Conservation (phyloP, 1,139 yeast genomes). For the Suhomyces maxii region DNA sequence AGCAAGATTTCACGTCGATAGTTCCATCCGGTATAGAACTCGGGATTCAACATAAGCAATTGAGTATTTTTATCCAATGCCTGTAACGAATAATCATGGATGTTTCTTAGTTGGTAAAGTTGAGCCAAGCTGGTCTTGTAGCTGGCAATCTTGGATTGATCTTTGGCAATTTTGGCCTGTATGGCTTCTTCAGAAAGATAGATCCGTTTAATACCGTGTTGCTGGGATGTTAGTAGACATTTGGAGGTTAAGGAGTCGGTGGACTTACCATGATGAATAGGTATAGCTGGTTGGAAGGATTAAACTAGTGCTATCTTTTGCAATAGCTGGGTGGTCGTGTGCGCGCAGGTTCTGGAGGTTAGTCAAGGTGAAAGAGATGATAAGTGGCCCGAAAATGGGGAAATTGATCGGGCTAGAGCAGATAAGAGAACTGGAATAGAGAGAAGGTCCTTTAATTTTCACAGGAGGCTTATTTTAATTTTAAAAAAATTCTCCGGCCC, state of each 20-base stretch:
- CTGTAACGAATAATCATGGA: conserved; percentile 32
- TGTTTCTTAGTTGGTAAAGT: conserved; percentile 41
- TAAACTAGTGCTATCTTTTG: not conserved
- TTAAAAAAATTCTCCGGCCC: too few relatives aligned
- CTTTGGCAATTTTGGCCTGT: conserved; percentile 54
- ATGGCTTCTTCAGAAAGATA: conserved; percentile 58
- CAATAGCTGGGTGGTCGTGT: not conserved
- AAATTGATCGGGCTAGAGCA: too few relatives aligned
- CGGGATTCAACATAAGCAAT: conserved; percentile 72
- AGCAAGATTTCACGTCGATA: conserved; percentile 71
- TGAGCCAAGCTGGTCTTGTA: conserved; percentile 50
- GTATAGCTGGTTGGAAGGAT: not conserved
- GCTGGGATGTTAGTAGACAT: conserved; percentile 19
- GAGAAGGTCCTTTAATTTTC: too few relatives aligned
- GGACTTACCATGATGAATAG: conserved; percentile 2
- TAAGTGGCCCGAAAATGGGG: too few relatives aligned
- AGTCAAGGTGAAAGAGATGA: too few relatives aligned
- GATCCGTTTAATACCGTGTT: conserved; percentile 75
- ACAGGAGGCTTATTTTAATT: too few relatives aligned
- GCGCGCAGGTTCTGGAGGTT: too few relatives aligned
- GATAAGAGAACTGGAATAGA: too few relatives aligned
- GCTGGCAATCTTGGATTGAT: conserved; percentile 49
- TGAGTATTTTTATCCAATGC: conserved; percentile 51
- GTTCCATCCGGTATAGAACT: conserved; percentile 89
- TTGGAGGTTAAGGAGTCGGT: too few relatives aligned